Conservation (phyloP, 148 eudicot genomes). For the Rhododendron griersonianum region DNA sequence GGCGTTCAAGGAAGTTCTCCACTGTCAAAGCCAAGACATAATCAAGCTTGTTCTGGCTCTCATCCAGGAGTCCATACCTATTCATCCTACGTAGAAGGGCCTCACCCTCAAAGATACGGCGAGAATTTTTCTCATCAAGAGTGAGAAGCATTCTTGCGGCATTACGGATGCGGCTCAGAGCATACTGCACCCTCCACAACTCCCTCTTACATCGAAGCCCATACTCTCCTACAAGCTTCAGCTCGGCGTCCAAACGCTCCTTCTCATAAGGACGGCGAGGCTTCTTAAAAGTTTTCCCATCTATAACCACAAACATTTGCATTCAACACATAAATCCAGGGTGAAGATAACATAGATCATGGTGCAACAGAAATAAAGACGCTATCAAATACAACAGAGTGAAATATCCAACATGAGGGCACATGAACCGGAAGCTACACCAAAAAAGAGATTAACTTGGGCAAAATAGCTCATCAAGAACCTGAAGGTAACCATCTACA, state of each 20-base stretch:
- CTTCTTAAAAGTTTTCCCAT: constrained; percentile 17
- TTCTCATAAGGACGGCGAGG: constrained; percentile 27
- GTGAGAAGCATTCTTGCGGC: constrained; percentile 20
- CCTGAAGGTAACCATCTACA: background rate
- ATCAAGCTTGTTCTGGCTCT: constrained; percentile 23
- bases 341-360: background rate
- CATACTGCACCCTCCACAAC: constrained; percentile 24
- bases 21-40: constrained; percentile 26
- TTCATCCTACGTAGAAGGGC: constrained; percentile 21
- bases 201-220: constrained; percentile 23
- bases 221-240: constrained; percentile 24
- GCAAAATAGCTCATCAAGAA: background rate
- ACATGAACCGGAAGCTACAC: background rate
- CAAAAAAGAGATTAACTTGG: background rate
- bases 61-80: constrained; percentile 14
- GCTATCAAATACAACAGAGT: background rate
- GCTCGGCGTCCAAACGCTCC: constrained; percentile 21
- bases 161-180: constrained; percentile 21
- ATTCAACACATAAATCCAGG: background rate
- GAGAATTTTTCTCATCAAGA: constrained; percentile 21
- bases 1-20: constrained; percentile 25
- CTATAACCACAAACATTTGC: background rate
- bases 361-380: background rate
- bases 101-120: constrained; percentile 24
- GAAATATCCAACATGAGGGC: background rate